phyloP scores from a whole-genome alignment of 192 early-diverging fungal species.

The Gaertneriomyces sp. region DNA sequence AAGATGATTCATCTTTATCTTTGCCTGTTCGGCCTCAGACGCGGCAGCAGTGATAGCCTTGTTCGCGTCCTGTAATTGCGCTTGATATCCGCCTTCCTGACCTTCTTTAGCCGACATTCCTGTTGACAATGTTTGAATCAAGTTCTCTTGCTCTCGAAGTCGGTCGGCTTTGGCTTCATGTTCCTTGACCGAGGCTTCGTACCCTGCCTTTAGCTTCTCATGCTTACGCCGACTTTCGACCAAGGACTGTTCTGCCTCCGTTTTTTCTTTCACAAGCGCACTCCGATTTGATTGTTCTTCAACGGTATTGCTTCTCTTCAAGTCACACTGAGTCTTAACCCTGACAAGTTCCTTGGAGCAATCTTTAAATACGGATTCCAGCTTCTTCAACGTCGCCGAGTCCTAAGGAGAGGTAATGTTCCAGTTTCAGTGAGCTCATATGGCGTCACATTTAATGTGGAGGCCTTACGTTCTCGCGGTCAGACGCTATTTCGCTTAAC shows the following conservation, averaged over 20 bases:
- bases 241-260: constrained; percentile 34
- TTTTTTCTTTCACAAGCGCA: constrained; percentile 28
- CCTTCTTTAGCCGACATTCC: constrained; percentile 88
- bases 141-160: constrained; percentile 68
- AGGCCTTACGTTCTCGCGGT: constrained; percentile 29
- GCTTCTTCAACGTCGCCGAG: constrained; percentile 53
- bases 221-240: constrained; percentile 17
- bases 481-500: constrained; percentile 44
- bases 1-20: constrained; percentile 72
- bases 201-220: constrained; percentile 36
- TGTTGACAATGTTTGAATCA: constrained; percentile 89
- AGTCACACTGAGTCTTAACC: constrained; percentile 76
- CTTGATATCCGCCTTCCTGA: constrained; percentile 92
- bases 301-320: constrained; percentile 68
- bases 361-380: constrained; percentile 74
- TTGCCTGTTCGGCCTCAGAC: constrained; percentile 65
- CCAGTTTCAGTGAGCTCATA: background rate
- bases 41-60: constrained; percentile 14
- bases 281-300: constrained; percentile 67
- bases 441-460: background rate
- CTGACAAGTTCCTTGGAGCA: constrained; percentile 75
- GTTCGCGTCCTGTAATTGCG: constrained; percentile 77
- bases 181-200: constrained; percentile 45
- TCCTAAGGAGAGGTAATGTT: constrained; percentile 15
- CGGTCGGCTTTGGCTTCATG: constrained; percentile 58